phyloP scores from a whole-genome alignment of 2,329 filamentous ascomycete genomes.

The Diaporthe citrichinensis region DNA sequence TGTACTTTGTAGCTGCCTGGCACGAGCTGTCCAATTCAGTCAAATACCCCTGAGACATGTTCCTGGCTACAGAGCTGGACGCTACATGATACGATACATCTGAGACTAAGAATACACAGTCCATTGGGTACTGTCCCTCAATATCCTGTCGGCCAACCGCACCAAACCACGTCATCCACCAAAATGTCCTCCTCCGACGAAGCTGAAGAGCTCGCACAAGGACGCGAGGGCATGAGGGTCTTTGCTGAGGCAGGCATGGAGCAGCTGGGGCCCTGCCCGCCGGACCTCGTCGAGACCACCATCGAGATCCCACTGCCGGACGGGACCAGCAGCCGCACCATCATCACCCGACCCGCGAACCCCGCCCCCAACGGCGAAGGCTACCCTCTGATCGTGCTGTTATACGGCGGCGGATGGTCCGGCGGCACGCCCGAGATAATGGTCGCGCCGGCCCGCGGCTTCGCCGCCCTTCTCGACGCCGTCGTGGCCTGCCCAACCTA shows the following conservation, averaged over 20 bases:
- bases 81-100: not conserved
- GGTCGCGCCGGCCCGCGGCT: constrained; percentile 28
- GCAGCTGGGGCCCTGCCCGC: constrained; percentile 19
- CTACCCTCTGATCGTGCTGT: constrained; percentile 24
- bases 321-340: constrained; percentile 8
- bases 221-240: constrained; percentile 7
- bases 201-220: constrained; percentile 3
- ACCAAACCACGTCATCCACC: not conserved
- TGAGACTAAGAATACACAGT: not conserved
- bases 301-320: constrained; percentile 21
- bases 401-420: constrained; percentile 24
- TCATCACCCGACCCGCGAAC: constrained; percentile 17
- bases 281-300: constrained; percentile 8
- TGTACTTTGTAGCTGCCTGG: constrained; percentile 7
- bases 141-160: not conserved
- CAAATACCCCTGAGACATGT: no score
- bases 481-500: constrained; percentile 37
- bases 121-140: not conserved
- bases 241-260: constrained; percentile 9
- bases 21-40: not conserved
- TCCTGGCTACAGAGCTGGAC: not conserved
- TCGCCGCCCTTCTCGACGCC: constrained; percentile 34
- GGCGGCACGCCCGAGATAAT: constrained; percentile 30
- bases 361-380: not conserved
- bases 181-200: not conserved